Base-by-base conservation (phyloP, 2,329 filamentous ascomycete genomes). In the Cladosporium sphaerospermum region DNA sequence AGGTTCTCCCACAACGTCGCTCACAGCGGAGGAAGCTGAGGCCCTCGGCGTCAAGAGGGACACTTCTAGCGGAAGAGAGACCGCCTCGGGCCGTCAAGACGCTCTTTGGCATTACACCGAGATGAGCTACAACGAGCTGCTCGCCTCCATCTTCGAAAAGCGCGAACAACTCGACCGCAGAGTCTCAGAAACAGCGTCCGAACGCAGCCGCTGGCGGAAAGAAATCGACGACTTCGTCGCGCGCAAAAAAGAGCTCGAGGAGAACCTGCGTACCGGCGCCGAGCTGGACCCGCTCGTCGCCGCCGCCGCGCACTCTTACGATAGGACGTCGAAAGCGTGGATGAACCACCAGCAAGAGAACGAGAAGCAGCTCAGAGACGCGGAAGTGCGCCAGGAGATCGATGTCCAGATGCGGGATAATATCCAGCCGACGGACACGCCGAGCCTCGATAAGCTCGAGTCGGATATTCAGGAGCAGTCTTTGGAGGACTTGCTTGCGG, bases 81-180 rank as follows among this genome's bases (percentile, higher is more conserved):
- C 19, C 13, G 13, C 10, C 28, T 44, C 39, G 9, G 42, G n/a
- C 11, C 36, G 59, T 28, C 89, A 86, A 61, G 89, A 97, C 65
- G 86, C 96, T 3, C 74, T 97, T 1, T 96, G 95, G 64, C 88
- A 96, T 67, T 84, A 95, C 32, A 90, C 89, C 0, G 90, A 96
- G 68, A 87, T 96, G 69, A 87, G 89, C 0, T 89, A 96, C 72
- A 96, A 97, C 64, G 90, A 97, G 70, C 75, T 97, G 2, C 80
- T 99, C 0, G 89, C 97, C 64, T 79, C 84, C 1, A 77, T 99
- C 0, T 99, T 99, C 73, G 86, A 86, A 60, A 76, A 79, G 4
- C 85, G 86, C 59, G 92, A 97, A 68, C 68, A 88, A 14, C 84
- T 89, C 1, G 43, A 45, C 13, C 72, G 93, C 55, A 78, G 82